Evolutionary conservation across 257 asterid genomes (phyloP), one percentile per base, ranked within the genome.

Genomic region (Solanum dulcamara): DNA sequence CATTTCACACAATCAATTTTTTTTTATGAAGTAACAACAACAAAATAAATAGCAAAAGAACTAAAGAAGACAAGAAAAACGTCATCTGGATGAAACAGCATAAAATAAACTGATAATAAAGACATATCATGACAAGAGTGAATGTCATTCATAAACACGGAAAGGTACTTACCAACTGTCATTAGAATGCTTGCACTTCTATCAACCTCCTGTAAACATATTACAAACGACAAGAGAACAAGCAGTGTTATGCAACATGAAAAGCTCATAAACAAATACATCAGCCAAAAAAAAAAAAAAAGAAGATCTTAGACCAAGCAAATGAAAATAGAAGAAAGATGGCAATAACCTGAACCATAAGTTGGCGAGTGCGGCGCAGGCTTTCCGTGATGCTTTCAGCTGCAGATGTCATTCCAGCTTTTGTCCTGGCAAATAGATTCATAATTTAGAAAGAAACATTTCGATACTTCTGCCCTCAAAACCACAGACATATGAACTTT

Each of bases 361-460:
- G 91, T 88, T 97, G 98, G 33, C 98, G 97, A 86, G 97, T 93
- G 77, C 98, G 98, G 3, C 98, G 91, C 81, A 97, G 98, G 90
- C 98, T 94, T 87, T 95, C 98, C 32, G 99, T 97, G 87, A 97
- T 93, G 87, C 93, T 92, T 93, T 95, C 99, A 87, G 99, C 95
- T 66, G 99, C 98, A 90, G 98, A 92, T 86, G 98, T 97, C 98
- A 97, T 93, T 85, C 98, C 98, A 84, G 98, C 95, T 91, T 90
- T 94, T 55, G 99, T 97, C 94, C 99, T 97, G 88, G 51, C 40
- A 84, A 85, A 83, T 32, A 89, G 24, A 75, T 14, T 24, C 30
- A 44, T 14, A 44, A 32, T 75, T 72, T 24, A 75, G 59, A 44
- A 46, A 46, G 40, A 17, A 77, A 77, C 10, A 2, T 28, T 48